These are phyloP conservation scores for Malania oleifera DNA, from an alignment of 164 flowering plant species.

Conservation along the genomic window DNA sequence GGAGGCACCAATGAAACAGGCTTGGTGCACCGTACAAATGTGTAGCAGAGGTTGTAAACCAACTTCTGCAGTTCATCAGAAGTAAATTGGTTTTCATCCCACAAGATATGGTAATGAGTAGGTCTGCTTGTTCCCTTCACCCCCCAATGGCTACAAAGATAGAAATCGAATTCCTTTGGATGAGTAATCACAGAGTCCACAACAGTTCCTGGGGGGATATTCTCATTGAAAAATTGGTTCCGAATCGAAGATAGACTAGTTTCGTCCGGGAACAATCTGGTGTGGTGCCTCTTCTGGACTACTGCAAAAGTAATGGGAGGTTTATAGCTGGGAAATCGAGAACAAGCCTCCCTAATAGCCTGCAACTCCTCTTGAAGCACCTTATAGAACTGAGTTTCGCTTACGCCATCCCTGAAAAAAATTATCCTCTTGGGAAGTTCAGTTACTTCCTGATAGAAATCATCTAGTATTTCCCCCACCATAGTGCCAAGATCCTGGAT, in stretches of 20 bases:
- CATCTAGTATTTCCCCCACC: slow-evolving; percentile 71
- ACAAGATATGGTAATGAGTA: slow-evolving; percentile 75
- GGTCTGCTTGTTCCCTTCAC: slow-evolving; percentile 92
- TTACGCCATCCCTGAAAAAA: slow-evolving; percentile 94
- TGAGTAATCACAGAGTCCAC: slow-evolving; percentile 85
- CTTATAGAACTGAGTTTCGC: slow-evolving; percentile 82
- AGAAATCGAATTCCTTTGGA: slow-evolving; percentile 88
- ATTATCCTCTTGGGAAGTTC: slow-evolving; percentile 62
- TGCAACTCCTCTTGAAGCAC: slow-evolving; percentile 76
- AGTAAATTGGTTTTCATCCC: slow-evolving; percentile 82
- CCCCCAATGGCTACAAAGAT: slow-evolving; percentile 92
- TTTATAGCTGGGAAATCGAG: slow-evolving; percentile 45
- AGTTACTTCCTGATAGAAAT: slow-evolving; percentile 45
- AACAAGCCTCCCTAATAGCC: slow-evolving; percentile 61
- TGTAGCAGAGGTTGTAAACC: slow-evolving; percentile 78
- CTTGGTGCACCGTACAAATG: slow-evolving; percentile 84
- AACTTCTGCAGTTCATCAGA: slow-evolving; percentile 87
- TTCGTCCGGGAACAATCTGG: slow-evolving; percentile 64
- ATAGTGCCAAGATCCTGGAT: slow-evolving; percentile 74
- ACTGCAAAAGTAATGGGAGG: slow-evolving; percentile 80
- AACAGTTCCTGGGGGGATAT: slow-evolving; percentile 88
- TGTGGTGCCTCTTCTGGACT: slow-evolving; percentile 93
- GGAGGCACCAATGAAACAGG: slow-evolving; percentile 95
- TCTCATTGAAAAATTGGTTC: slow-evolving; percentile 37
- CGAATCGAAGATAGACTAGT: slow-evolving; percentile 20